Conservation (phyloP, 164 flowering plant genomes). For the Kalanchoe fedtschenkoi region DNA sequence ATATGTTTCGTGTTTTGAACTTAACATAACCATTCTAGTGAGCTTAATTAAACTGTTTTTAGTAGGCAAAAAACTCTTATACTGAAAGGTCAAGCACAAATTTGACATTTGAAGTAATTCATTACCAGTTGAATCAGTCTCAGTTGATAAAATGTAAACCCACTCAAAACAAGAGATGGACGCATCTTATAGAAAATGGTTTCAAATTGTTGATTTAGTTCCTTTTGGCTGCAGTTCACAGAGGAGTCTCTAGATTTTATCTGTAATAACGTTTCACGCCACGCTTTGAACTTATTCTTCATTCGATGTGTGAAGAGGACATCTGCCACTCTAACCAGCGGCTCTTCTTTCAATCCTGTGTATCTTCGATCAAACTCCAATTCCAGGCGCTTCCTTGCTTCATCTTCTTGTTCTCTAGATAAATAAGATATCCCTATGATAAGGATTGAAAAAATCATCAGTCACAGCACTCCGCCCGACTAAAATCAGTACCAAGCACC, state of each 20-base stretch:
- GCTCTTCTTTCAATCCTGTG: constrained; percentile 12
- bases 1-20: background rate
- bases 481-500: background rate
- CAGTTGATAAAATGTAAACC: constrained; percentile 73
- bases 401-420: constrained; percentile 86
- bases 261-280: constrained; percentile 49
- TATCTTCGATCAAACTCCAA: constrained; percentile 21
- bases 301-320: constrained; percentile 68
- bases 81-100: background rate
- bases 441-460: constrained; percentile 18
- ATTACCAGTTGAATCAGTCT: constrained; percentile 69
- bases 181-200: constrained; percentile 65
- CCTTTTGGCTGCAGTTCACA: constrained; percentile 18
- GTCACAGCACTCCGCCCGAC: background rate
- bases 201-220: constrained; percentile 29
- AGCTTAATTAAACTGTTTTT: background rate
- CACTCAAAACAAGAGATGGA: constrained; percentile 61
- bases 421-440: constrained; percentile 92
- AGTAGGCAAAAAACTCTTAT: background rate
- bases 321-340: constrained; percentile 48
- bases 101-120: background rate
- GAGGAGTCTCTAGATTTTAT: constrained; percentile 16
- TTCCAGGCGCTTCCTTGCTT: constrained; percentile 34
- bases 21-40: background rate
- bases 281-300: constrained; percentile 48